Evolutionary conservation across 495 filamentous ascomycete species (phyloP).

Genomic region (Elasticomyces elasticus): DNA sequence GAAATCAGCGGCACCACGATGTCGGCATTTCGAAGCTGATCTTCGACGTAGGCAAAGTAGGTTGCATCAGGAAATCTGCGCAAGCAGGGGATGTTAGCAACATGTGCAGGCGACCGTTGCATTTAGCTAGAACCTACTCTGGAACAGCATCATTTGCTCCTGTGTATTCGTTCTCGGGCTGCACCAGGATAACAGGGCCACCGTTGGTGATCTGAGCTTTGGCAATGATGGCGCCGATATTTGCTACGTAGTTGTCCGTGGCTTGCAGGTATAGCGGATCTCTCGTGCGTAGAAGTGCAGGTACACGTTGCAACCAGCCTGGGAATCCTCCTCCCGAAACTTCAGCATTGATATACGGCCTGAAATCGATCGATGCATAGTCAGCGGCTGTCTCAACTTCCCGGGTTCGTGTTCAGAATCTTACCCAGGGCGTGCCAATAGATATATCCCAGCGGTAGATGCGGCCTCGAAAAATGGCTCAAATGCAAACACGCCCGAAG

Average conservation of each 20-base stretch:
- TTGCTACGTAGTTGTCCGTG: slow-evolving; percentile 50
- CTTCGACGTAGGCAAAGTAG: slow-evolving; percentile 62
- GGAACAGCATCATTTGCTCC: background rate
- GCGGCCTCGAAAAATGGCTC: slow-evolving; percentile 67
- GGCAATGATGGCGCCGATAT: slow-evolving; percentile 55
- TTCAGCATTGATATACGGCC: slow-evolving; percentile 32
- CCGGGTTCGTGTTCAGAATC: too few relatives aligned
- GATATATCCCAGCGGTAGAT: slow-evolving; percentile 56
- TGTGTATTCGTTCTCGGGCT: slow-evolving; percentile 73
- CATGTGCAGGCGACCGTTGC: too few relatives aligned
- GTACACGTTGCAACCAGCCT: slow-evolving; percentile 44
- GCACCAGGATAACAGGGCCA: slow-evolving; percentile 64
- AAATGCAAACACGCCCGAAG: slow-evolving; percentile 58
- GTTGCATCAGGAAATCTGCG: slow-evolving; percentile 44
- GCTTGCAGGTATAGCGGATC: slow-evolving; percentile 53
- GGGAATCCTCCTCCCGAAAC: slow-evolving; percentile 53
- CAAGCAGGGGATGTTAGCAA: too few relatives aligned
- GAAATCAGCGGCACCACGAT: slow-evolving; percentile 65
- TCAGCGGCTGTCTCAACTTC: too few relatives aligned
- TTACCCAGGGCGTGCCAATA: slow-evolving; percentile 61
- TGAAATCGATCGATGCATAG: too few relatives aligned
- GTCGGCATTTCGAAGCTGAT: slow-evolving; percentile 57
- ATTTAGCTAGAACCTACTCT: too few relatives aligned
- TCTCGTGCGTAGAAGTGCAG: slow-evolving; percentile 49
- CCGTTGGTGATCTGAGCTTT: slow-evolving; percentile 69